Conservation (phyloP, 75 land plant species). For the Sequoia sempervirens region DNA sequence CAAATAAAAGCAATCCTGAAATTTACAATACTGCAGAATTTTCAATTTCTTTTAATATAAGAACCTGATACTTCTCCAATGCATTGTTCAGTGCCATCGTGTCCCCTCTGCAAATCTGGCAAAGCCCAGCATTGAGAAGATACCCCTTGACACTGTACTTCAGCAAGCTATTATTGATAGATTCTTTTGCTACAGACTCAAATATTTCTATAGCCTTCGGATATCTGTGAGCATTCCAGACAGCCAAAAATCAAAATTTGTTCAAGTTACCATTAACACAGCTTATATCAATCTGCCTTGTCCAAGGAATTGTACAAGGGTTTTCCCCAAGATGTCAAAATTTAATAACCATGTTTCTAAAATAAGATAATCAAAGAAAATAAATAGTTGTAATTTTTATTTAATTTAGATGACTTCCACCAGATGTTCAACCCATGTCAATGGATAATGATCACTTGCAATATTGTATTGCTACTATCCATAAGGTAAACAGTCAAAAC, state of each 20-base stretch:
- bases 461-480: neutral
- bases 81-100: slow-evolving; percentile 75
- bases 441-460: neutral
- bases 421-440: neutral
- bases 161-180: slow-evolving; percentile 69
- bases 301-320: neutral
- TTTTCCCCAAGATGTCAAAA: neutral
- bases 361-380: neutral
- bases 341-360: neutral
- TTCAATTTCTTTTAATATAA: neutral
- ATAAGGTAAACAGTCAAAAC: neutral
- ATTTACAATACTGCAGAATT: neutral
- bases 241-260: neutral
- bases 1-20: neutral
- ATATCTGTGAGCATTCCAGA: slow-evolving; percentile 42
- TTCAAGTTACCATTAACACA: neutral
- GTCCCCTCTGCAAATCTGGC: slow-evolving; percentile 82
- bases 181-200: slow-evolving; percentile 77
- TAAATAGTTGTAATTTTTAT: neutral
- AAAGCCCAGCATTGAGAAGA: slow-evolving; percentile 90
- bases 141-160: slow-evolving; percentile 93
- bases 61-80: slow-evolving; percentile 84
- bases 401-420: neutral
- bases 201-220: slow-evolving; percentile 76
- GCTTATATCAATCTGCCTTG: neutral